Evolutionary conservation across 2,329 filamentous ascomycete genomes (phyloP).

Genomic region (Cladosporium sp.): DNA sequence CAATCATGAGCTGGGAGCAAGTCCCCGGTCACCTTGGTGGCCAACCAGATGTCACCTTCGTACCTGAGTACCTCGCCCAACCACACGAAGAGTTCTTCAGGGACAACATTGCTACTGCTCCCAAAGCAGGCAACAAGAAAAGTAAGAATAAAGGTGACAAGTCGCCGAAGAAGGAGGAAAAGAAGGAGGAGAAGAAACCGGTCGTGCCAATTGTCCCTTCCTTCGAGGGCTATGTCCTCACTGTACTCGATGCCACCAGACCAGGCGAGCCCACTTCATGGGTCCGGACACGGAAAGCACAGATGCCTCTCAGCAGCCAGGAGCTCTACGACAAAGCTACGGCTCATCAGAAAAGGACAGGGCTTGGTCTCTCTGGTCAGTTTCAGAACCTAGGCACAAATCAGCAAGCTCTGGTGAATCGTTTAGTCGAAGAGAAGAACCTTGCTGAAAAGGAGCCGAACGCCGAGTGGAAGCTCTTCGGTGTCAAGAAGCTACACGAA

Average conservation of each 20-base stretch:
- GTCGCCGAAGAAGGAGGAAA: not conserved
- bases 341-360: not conserved
- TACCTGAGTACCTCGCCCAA: not conserved
- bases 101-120: too few relatives aligned
- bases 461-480: constrained; percentile 16
- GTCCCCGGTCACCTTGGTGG: not conserved
- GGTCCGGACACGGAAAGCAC: not conserved
- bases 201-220: not conserved
- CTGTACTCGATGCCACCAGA: not conserved
- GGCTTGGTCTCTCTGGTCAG: not conserved
- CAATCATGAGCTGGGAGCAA: not conserved
- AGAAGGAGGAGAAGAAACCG: not conserved
- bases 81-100: too few relatives aligned
- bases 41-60: not conserved
- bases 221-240: constrained; percentile 2
- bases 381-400: constrained; percentile 10
- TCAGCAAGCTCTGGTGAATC: constrained; percentile 17
- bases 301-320: not conserved
- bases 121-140: not conserved
- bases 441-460: constrained; percentile 13
- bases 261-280: not conserved
- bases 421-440: constrained; percentile 14
- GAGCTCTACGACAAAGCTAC: not conserved
- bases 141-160: not conserved
- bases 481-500: constrained; percentile 8